Conservation (phyloP, 108 stramenopile genomes). For the Chaetoceros tenuissimus region DNA sequence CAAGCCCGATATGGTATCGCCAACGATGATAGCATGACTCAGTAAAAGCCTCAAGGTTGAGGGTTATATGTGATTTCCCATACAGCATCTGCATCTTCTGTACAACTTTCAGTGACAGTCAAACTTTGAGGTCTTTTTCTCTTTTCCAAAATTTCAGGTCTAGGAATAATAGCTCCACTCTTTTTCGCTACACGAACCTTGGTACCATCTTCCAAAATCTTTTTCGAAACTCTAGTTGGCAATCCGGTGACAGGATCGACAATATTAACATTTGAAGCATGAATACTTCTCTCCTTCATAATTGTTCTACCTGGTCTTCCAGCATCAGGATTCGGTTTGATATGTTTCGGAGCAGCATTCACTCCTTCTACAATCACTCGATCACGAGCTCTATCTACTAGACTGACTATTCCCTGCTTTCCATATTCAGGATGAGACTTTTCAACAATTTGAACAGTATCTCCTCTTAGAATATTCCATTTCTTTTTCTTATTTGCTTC, state of each 20-base stretch:
- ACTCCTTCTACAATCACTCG: slow-evolving; percentile 91
- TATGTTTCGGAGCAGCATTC: slow-evolving; percentile 63
- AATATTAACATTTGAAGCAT: slow-evolving; percentile 85
- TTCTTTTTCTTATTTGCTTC: slow-evolving; percentile 5
- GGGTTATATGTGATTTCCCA: slow-evolving; percentile 64
- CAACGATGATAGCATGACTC: too few relatives aligned
- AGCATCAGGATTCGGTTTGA: slow-evolving; percentile 61
- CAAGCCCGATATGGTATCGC: too few relatives aligned
- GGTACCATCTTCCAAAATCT: slow-evolving; percentile 86
- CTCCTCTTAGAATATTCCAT: slow-evolving; percentile 89
- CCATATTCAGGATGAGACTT: slow-evolving; percentile 80
- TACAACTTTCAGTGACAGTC: slow-evolving; percentile 61
- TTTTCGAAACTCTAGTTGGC: slow-evolving; percentile 76
- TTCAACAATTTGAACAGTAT: slow-evolving; percentile 87
- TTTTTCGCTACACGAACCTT: slow-evolving; percentile 89
- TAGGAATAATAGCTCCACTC: slow-evolving; percentile 88
- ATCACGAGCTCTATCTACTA: slow-evolving; percentile 69
- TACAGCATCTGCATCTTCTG: slow-evolving; percentile 62
- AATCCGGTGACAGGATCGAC: slow-evolving; percentile 70
- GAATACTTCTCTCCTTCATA: slow-evolving; percentile 57
- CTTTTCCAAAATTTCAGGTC: slow-evolving; percentile 67
- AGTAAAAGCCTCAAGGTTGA: too few relatives aligned
- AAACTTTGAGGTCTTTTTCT: slow-evolving; percentile 36
- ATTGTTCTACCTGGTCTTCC: slow-evolving; percentile 45
- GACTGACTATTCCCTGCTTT: slow-evolving; percentile 75